Base-by-base conservation (phyloP, 1,284 basidiomycete genomes). In the Macrocystidia cucumis region DNA sequence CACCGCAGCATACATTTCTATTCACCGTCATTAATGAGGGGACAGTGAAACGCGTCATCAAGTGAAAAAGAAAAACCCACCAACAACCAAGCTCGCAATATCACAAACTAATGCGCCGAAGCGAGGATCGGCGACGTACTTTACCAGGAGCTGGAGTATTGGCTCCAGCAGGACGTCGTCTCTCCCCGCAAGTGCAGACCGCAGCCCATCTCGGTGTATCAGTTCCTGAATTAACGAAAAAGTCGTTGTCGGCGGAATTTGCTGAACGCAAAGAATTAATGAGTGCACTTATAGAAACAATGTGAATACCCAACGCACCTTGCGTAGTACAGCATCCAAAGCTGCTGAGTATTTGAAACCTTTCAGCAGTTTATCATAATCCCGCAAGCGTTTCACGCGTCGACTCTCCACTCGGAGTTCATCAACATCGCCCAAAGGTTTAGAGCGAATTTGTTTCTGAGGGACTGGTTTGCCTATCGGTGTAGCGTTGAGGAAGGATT, bases 161-260 rank as follows among this genome's bases (percentile, higher is more conserved):
- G 95, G 95, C 56, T 97, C 92, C 2, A 99, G 67, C 3, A 95
- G 74, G 18, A 98, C 84, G 53, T 98, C 96, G 52, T 98, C 95
- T 30, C 96, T 77, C 17, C 91, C 91, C 0, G 83, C 72, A 3
- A 99, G 69, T 1, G 96, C 95, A 45, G 79, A 78, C 37, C 81
- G 73, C 26, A 98, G 67, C 1, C 90, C 95, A 55, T 98, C 91
- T 5, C 90, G 81, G 50, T 95, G 87, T 31, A 96, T 83, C 23
- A 99, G 69, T 59, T 99, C 96, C 59, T 91, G 83, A 32, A 98
- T 82, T 19, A 99, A 63, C 0, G 95, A 86, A 52, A 98, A 99
- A 0, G 89, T 76, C 1, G 84, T 90, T 5, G 81, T 74, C 4
- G 92, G 90, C 9, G 79, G 78, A 8, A 91, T 78, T 57, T 79